Base-by-base conservation (phyloP, 2,329 filamentous ascomycete genomes). In the Venturia effusa region DNA sequence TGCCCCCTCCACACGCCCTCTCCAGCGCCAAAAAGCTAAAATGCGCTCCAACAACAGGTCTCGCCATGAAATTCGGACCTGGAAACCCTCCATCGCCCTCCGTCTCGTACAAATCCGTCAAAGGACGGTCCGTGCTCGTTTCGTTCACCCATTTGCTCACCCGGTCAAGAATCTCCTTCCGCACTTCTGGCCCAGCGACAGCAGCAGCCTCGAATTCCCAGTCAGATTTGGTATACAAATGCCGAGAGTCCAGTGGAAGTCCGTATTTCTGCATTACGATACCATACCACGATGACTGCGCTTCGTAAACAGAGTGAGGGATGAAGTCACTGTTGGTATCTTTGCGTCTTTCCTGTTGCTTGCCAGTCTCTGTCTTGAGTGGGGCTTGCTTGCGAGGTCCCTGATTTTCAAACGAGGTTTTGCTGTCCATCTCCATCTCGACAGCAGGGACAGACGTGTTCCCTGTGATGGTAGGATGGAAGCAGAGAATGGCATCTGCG, bases 151-250 rank as follows among this genome's bases (percentile, higher is more conserved):
- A 96, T 64, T 78, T 78, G 0, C 89, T 89, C 48, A 94, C 87
- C 22, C 84, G 83, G 66, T 90, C 81, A 41, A 94, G 77, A 61
- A 95, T 91, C 72, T 88, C 84, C 2, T 81, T 80, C 63, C 90
- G 82, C 1, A 88, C 88, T 65, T 81, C 76, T 71, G 83, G 83
- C 68, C 85, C 86, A 4, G 89, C 84, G 5, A 95, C 88, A 1
- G 90, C 89, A 59, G 91, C 90, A 0, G 90, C 89, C 74, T 94
- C 92, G 73, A 95, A 92, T 69, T 94, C 88, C 91, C 91, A 96
- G 75, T 96, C 91, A 37, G 88, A 91, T 76, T 96, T 96, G 40
- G 90, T 88, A 74, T 94, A 94, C 3, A 93, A 74, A 74, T 94
- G 90, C 54, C 91, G 84, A 68, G 84, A 88, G 74, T 96, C 91